Evolutionary conservation across 2,329 filamentous ascomycete genomes (phyloP).

Genomic region (Blastomyces emzantsi): DNA sequence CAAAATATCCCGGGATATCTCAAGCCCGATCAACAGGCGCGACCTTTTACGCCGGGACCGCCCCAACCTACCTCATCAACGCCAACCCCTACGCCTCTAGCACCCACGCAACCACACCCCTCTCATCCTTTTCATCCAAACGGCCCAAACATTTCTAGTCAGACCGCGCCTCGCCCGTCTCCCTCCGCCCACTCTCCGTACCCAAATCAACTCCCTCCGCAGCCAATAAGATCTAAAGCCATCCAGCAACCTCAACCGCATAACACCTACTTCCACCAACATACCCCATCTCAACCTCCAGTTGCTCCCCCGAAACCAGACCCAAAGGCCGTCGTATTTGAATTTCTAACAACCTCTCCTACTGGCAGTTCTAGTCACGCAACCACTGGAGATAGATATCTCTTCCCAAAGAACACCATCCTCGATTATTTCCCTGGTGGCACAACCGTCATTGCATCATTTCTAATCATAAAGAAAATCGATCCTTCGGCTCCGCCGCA

Average conservation of each 20-base stretch:
- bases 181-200: constrained; percentile 24
- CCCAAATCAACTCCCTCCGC: constrained; percentile 24
- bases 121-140: constrained; percentile 12
- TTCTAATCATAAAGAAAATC: constrained; percentile 38
- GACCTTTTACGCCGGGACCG: constrained; percentile 5
- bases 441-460: constrained; percentile 40
- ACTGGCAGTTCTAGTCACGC: constrained; percentile 32
- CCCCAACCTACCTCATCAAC: constrained; percentile 5
- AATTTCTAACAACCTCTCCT: constrained; percentile 37
- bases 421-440: constrained; percentile 40
- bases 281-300: constrained; percentile 21
- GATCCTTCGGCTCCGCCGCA: constrained; percentile 27
- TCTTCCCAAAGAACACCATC: constrained; percentile 43
- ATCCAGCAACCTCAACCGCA: constrained; percentile 27
- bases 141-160: not conserved
- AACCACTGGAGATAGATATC: constrained; percentile 39
- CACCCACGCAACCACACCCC: constrained; percentile 14
- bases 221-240: constrained; percentile 31
- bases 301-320: constrained; percentile 29
- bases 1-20: constrained; percentile 16
- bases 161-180: constrained; percentile 13
- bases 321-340: constrained; percentile 41
- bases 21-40: constrained; percentile 15
- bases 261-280: constrained; percentile 24
- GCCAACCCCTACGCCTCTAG: constrained; percentile 10